Percentiles rank a stretch among this genome's conserved stretches.
phyloP scores from a whole-genome alignment of 139 green algal species.

The Tetradesmus lagerheimii region DNA sequence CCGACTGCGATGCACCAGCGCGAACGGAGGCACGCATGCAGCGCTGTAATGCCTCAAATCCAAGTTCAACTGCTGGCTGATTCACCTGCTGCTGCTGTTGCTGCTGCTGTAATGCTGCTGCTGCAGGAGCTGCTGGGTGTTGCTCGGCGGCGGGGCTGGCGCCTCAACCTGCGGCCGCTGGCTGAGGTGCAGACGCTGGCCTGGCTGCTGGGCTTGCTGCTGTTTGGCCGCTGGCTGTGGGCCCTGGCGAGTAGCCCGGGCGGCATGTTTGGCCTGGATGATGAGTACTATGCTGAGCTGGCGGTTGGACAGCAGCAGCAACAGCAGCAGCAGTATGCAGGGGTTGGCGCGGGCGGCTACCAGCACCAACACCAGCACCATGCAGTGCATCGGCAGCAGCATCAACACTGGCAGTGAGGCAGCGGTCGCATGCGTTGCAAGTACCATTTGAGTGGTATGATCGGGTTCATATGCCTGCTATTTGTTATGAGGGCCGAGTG shows the following conservation, averaged over 20 bases:
- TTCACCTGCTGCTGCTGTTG: background rate
- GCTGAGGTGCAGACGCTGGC: conserved; percentile 76
- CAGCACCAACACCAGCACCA: background rate
- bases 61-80: background rate
- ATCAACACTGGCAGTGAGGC: background rate
- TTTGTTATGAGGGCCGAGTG: too few species aligned
- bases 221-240: conserved; percentile 29
- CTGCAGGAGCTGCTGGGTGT: conserved; percentile 58
- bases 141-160: conserved; percentile 54
- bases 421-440: background rate
- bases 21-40: background rate
- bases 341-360: background rate
- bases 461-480: too few species aligned
- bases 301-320: background rate
- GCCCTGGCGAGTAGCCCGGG: background rate
- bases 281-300: conserved; percentile 10
- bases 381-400: background rate
- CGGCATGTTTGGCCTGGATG: conserved; percentile 36
- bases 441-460: background rate
- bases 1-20: background rate
- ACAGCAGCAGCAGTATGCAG: conserved; percentile 11
- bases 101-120: background rate
- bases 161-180: conserved; percentile 83
- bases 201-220: conserved; percentile 61
- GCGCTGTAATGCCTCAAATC: background rate